Percentiles rank a stretch among this genome's conserved stretches.
phyloP scores from a whole-genome alignment of 2,329 filamentous ascomycete genomes.

The Colletotrichum falcatum region DNA sequence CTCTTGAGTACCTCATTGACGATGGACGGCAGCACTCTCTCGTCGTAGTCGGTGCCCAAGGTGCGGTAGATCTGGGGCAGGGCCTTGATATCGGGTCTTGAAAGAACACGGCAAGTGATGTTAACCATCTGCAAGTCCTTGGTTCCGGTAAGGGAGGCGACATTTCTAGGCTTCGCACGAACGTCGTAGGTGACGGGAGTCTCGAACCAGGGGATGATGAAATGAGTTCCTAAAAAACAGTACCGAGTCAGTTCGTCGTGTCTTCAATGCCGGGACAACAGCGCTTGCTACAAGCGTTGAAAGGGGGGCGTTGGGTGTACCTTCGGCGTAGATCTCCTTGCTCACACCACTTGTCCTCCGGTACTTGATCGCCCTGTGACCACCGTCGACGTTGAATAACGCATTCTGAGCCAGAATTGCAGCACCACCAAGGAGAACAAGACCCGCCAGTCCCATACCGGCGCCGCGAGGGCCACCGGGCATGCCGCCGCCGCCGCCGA shows the following conservation, averaged over 20 bases:
- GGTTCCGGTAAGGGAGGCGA: conserved; percentile 95
- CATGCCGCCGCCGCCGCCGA: conserved; percentile 54
- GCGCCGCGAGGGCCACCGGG: conserved; percentile 53
- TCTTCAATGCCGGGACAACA: background rate
- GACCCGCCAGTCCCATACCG: conserved; percentile 55
- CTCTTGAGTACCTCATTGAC: conserved; percentile 99
- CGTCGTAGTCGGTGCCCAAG: conserved; percentile 94
- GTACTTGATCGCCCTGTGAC: conserved; percentile 99
- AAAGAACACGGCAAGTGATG: conserved; percentile 99
- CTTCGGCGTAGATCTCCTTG: conserved; percentile 97
- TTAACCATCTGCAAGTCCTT: conserved; percentile 99
- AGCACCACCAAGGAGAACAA: conserved; percentile 61
- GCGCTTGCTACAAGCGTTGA: conserved; percentile 8
- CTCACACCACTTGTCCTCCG: conserved; percentile 90
- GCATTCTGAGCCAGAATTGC: conserved; percentile 68
- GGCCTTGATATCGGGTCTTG: conserved; percentile 85
- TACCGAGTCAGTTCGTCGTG: background rate
- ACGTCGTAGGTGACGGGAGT: conserved; percentile 98
- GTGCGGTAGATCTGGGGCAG: conserved; percentile 98
- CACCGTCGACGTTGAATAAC: conserved; percentile 91
- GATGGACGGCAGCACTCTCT: conserved; percentile 95
- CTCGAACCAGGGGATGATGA: conserved; percentile 97
- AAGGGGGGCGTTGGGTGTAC: conserved; percentile 58
- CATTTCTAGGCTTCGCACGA: conserved; percentile 95
- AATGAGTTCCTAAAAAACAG: conserved; percentile 78